Conservation (phyloP, 2,329 filamentous ascomycete species). For the Ceratocystis smalleyi region DNA sequence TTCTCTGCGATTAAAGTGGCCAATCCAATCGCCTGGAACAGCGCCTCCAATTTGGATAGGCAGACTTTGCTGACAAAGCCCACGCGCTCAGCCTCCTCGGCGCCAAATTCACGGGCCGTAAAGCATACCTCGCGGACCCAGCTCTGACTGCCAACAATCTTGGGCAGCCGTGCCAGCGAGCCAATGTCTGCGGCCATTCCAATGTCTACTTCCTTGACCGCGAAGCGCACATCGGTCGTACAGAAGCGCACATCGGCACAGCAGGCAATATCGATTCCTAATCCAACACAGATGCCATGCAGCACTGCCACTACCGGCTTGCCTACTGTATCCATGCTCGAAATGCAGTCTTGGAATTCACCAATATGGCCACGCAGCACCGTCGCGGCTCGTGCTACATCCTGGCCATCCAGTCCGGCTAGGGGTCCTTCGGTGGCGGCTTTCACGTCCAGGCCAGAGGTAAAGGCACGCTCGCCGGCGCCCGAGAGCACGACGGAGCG, state of each 20-base stretch:
- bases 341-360: slow-evolving; percentile 68
- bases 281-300: slow-evolving; percentile 62
- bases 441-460: slow-evolving; percentile 68
- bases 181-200: slow-evolving; percentile 68
- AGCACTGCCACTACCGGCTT: slow-evolving; percentile 79
- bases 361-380: slow-evolving; percentile 50
- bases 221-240: slow-evolving; percentile 42
- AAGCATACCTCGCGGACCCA: slow-evolving; percentile 72
- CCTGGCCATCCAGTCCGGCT: slow-evolving; percentile 25
- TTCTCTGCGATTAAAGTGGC: slow-evolving; percentile 56
- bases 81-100: slow-evolving; percentile 51
- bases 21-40: slow-evolving; percentile 47
- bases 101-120: slow-evolving; percentile 52
- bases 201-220: slow-evolving; percentile 72
- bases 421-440: slow-evolving; percentile 39
- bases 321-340: slow-evolving; percentile 66
- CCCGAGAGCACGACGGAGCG: slow-evolving; percentile 68
- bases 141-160: slow-evolving; percentile 51
- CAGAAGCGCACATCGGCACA: slow-evolving; percentile 57
- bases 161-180: slow-evolving; percentile 57
- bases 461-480: slow-evolving; percentile 71
- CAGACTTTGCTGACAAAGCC: slow-evolving; percentile 56
- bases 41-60: slow-evolving; percentile 44
- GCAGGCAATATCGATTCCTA: slow-evolving; percentile 59
- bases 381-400: slow-evolving; percentile 50